A percentile compares a stretch with the other conserved stretches of the same genome.
phyloP scores from a whole-genome alignment of 2,329 filamentous ascomycete species.

The Paecilomyces niveus region DNA sequence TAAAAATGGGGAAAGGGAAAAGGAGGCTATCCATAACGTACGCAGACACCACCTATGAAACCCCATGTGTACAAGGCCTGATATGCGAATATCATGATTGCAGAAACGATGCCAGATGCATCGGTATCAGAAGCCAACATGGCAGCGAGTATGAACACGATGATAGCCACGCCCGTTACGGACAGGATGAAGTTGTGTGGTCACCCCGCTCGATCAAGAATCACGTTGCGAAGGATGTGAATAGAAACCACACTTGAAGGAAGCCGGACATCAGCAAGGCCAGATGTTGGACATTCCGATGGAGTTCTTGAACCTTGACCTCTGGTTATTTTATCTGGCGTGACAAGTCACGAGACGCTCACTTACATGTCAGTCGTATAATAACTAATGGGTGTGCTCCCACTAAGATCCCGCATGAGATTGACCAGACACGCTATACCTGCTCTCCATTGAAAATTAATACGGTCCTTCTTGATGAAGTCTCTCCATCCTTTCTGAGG shows the following conservation, averaged over 20 bases:
- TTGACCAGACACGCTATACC: conserved; percentile 9
- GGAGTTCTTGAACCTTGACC: conserved; percentile 9
- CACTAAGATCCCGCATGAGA: conserved; percentile 13
- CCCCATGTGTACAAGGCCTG: conserved; percentile 11
- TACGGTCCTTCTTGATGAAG: conserved; percentile 8
- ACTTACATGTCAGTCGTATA: conserved; percentile 18
- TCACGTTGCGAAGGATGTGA: conserved; percentile 17
- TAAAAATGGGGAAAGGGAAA: background rate
- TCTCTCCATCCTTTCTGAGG: conserved; percentile 10
- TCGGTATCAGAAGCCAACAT: conserved; percentile 5
- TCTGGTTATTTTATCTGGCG: background rate
- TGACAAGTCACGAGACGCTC: background rate
- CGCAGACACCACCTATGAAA: conserved; percentile 11
- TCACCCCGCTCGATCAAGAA: conserved; percentile 8
- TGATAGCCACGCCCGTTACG: conserved; percentile 5
- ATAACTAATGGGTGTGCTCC: conserved; percentile 22
- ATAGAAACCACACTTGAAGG: conserved; percentile 19
- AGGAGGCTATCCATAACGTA: conserved; percentile 1
- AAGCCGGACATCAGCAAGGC: conserved; percentile 19
- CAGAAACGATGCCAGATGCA: conserved; percentile 8
- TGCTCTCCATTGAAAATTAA: conserved; percentile 8
- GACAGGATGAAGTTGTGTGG: conserved; percentile 5
- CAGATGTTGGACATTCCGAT: conserved; percentile 15
- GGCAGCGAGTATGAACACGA: conserved; percentile 8
- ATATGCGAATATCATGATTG: conserved; percentile 10